Percentiles rank a stretch among this genome's conserved stretches.
phyloP scores from a whole-genome alignment of 2,329 filamentous ascomycete species.

The Pseudofabraea citricarpa region DNA sequence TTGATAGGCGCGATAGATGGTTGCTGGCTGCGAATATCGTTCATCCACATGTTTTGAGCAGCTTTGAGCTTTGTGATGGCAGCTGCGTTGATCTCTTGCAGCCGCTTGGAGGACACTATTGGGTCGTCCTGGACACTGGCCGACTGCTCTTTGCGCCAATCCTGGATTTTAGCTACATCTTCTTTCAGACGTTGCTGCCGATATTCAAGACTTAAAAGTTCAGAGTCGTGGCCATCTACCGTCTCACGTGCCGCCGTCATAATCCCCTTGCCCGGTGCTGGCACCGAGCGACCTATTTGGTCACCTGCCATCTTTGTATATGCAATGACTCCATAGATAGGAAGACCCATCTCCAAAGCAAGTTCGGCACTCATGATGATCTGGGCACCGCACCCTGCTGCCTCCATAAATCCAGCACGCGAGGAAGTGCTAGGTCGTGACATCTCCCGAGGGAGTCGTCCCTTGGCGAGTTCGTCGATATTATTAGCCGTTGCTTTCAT shows the following conservation, averaged over 20 bases:
- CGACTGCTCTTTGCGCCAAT: not conserved
- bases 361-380: conserved; percentile 94
- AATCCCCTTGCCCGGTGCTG: conserved; percentile 91
- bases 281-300: conserved; percentile 95
- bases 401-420: conserved; percentile 96
- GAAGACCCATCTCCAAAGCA: conserved; percentile 93
- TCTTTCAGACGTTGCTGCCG: conserved; percentile 72
- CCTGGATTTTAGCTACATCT: conserved; percentile 81
- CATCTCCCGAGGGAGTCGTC: conserved; percentile 91
- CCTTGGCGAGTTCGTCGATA: conserved; percentile 89
- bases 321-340: conserved; percentile 88
- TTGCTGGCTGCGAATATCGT: conserved; percentile 2
- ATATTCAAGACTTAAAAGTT: conserved; percentile 92
- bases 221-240: conserved; percentile 82
- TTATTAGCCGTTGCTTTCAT: conserved; percentile 99
- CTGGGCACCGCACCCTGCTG: conserved; percentile 93
- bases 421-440: conserved; percentile 93
- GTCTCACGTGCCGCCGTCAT: conserved; percentile 88
- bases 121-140: not conserved
- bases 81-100: no score
- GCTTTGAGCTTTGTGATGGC: no score
- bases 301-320: conserved; percentile 91
- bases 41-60: not conserved
- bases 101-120: no score
- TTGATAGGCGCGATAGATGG: not conserved